Percentiles rank a stretch among this genome's conserved stretches.
These are phyloP conservation scores for Helenozyma rhizophorensis DNA, from an alignment of 805 yeast species.

Conservation along the genomic window DNA sequence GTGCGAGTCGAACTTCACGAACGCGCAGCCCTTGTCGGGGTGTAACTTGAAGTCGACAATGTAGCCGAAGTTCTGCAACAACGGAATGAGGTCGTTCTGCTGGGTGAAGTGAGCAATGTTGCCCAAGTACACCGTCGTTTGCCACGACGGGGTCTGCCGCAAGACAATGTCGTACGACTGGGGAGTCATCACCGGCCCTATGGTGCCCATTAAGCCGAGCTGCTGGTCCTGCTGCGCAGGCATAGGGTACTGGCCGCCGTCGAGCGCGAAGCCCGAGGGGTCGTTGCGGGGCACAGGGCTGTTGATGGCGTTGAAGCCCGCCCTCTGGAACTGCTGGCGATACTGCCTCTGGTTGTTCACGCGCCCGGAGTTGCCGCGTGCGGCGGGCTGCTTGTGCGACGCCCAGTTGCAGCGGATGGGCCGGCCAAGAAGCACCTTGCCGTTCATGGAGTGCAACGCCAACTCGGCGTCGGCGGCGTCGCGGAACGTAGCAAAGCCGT, in stretches of 20 bases:
- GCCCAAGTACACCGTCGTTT: slow-evolving; percentile 83
- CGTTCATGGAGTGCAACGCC: slow-evolving; percentile 72
- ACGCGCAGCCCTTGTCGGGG: slow-evolving; percentile 83
- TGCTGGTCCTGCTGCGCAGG: neutral
- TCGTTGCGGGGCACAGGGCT: too few species aligned
- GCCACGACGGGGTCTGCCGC: slow-evolving; percentile 78
- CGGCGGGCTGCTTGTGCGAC: slow-evolving; percentile 50
- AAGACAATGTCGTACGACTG: slow-evolving; percentile 66
- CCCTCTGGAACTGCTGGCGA: neutral
- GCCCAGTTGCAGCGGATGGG: slow-evolving; percentile 89
- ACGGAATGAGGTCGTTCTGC: slow-evolving; percentile 67
- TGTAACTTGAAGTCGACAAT: slow-evolving; percentile 77
- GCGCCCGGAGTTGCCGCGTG: neutral
- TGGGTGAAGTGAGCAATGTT: slow-evolving; percentile 75
- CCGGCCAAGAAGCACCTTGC: slow-evolving; percentile 66
- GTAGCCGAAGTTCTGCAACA: slow-evolving; percentile 75
- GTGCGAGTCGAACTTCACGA: slow-evolving; percentile 81
- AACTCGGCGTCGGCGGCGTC: slow-evolving; percentile 65
- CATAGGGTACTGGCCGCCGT: too few species aligned
- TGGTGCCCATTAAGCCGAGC: slow-evolving; percentile 1
- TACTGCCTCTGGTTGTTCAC: neutral
- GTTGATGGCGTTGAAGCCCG: neutral
- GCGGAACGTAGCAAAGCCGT: slow-evolving; percentile 80
- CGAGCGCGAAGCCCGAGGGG: too few species aligned
- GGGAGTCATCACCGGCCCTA: slow-evolving; percentile 37